Conservation (phyloP, 2,329 filamentous ascomycete genomes). For the Endoconidiophora polonica region DNA sequence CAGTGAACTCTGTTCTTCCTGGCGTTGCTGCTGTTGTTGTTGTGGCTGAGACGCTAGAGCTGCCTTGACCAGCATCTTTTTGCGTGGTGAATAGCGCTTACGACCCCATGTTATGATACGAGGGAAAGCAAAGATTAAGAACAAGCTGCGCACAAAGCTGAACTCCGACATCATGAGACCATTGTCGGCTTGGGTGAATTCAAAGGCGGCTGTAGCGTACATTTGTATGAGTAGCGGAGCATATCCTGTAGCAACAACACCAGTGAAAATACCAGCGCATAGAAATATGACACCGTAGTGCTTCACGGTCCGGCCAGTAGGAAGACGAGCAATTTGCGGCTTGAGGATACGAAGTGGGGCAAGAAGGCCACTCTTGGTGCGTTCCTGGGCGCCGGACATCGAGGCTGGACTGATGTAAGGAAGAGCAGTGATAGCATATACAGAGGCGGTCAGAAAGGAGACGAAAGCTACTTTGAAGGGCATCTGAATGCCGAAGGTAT, state of each 20-base stretch:
- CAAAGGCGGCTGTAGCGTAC: conserved; percentile 38
- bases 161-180: conserved; percentile 40
- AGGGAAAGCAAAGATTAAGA: conserved; percentile 37
- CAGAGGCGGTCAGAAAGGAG: conserved; percentile 31
- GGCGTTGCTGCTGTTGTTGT: not conserved
- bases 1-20: not conserved
- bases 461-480: conserved; percentile 49
- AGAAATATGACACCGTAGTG: conserved; percentile 49
- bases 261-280: conserved; percentile 48
- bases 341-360: conserved; percentile 45
- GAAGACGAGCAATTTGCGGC: conserved; percentile 36
- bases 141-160: conserved; percentile 35
- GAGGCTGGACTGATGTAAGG: conserved; percentile 34
- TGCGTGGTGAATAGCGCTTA: conserved; percentile 8
- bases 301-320: conserved; percentile 31
- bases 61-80: conserved; percentile 9
- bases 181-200: conserved; percentile 38
- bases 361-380: conserved; percentile 37
- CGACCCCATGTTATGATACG: conserved; percentile 33
- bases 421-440: conserved; percentile 26
- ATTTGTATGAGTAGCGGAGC: conserved; percentile 44
- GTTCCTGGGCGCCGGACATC: conserved; percentile 19
- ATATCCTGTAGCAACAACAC: conserved; percentile 51
- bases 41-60: conserved; percentile 2
- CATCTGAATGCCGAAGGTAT: conserved; percentile 42